phyloP scores from a whole-genome alignment of 2,329 filamentous ascomycete species.

The Paracoccidioides lutzii region DNA sequence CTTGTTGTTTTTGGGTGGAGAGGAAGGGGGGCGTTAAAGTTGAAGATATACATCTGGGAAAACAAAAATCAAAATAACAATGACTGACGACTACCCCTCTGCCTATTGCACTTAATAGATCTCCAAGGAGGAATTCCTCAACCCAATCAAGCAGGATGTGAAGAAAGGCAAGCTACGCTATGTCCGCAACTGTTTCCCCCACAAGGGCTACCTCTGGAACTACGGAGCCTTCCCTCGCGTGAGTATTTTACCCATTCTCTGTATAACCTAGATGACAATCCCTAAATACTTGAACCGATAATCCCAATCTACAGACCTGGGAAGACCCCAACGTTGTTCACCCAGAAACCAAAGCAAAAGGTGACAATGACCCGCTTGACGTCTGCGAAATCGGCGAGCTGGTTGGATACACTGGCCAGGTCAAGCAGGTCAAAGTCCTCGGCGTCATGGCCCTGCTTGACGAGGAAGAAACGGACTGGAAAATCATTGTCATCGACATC shows the following conservation, averaged over 20 bases:
- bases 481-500: slow-evolving; percentile 98
- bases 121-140: slow-evolving; percentile 95
- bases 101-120: slow-evolving; percentile 46
- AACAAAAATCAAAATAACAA: neutral
- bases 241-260: slow-evolving; percentile 22
- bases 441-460: slow-evolving; percentile 98
- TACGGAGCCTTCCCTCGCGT: slow-evolving; percentile 99
- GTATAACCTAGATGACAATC: neutral
- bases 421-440: slow-evolving; percentile 99
- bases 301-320: slow-evolving; percentile 59
- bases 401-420: slow-evolving; percentile 85
- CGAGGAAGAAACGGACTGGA: slow-evolving; percentile 99
- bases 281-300: neutral
- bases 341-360: slow-evolving; percentile 99
- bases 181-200: slow-evolving; percentile 99
- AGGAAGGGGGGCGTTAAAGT: neutral
- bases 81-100: neutral
- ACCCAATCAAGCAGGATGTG: slow-evolving; percentile 98
- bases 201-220: slow-evolving; percentile 99
- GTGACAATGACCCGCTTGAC: slow-evolving; percentile 97
- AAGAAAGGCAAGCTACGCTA: slow-evolving; percentile 99
- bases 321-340: slow-evolving; percentile 93
- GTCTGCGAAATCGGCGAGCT: slow-evolving; percentile 99
- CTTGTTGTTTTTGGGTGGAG: too few relatives aligned
- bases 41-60: neutral